Conservation (phyloP, 441 rosid species). For the Omphalea diandra region DNA sequence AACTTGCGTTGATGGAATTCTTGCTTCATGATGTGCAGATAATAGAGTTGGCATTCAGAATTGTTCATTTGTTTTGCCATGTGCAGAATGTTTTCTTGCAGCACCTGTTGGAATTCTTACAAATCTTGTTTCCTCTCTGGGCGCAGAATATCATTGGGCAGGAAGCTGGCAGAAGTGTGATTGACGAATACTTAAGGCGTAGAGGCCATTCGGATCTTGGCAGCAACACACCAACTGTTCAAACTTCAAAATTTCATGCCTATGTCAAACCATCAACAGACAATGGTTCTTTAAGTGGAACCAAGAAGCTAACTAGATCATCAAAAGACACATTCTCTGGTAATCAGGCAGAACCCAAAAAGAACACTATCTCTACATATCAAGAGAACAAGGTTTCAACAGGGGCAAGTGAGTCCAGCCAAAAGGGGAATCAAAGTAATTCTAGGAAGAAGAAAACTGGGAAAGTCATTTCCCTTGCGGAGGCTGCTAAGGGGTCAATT, state of each 20-base stretch:
- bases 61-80: not conserved
- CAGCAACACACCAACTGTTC: slow-evolving; percentile 30
- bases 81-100: not conserved
- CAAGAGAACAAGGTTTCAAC: slow-evolving; percentile 19
- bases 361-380: slow-evolving; percentile 20
- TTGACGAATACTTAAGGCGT: slow-evolving; percentile 63
- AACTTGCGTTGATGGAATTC: not conserved
- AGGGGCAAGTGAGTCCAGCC: slow-evolving; percentile 31
- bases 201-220: slow-evolving; percentile 57
- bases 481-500: slow-evolving; percentile 88
- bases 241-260: slow-evolving; percentile 57
- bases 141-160: slow-evolving; percentile 75
- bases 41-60: not conserved
- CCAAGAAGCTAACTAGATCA: slow-evolving; percentile 43
- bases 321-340: slow-evolving; percentile 40
- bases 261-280: slow-evolving; percentile 74
- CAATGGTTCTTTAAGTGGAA: slow-evolving; percentile 40
- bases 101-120: not conserved
- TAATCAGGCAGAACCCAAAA: slow-evolving; percentile 32
- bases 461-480: slow-evolving; percentile 82
- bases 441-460: slow-evolving; percentile 84
- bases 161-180: slow-evolving; percentile 63
- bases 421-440: slow-evolving; percentile 43
- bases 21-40: slow-evolving; percentile 1
- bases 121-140: slow-evolving; percentile 16